Evolutionary conservation across 345 rosid species (phyloP).

Genomic region (sweet orange (Citrus sinensis)): DNA sequence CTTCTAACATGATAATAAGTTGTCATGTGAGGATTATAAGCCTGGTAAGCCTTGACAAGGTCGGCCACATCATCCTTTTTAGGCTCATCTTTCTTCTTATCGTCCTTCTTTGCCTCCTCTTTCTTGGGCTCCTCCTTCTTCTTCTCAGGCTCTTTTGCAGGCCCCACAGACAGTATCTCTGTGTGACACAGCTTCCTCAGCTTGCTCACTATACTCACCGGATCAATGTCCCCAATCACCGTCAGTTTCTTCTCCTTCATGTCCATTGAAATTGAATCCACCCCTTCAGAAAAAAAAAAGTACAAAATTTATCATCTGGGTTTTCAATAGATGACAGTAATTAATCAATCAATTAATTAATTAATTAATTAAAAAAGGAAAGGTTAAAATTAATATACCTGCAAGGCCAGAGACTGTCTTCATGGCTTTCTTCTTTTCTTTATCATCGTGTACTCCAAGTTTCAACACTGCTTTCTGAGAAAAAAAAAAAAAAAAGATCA

Average conservation of each 20-base stretch:
- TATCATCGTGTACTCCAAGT: constrained; percentile 36
- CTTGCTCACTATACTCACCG: constrained; percentile 36
- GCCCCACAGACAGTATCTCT: constrained; percentile 52
- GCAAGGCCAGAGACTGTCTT: constrained; percentile 38
- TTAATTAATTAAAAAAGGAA: not conserved
- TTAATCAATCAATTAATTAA: not conserved
- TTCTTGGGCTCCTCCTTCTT: constrained; percentile 48
- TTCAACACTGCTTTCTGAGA: constrained; percentile 56
- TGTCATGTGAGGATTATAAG: constrained; percentile 20
- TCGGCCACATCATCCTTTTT: constrained; percentile 22
- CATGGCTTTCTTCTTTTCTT: constrained; percentile 51
- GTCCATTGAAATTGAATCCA: constrained; percentile 49
- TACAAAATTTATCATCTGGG: not conserved
- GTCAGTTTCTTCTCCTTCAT: constrained; percentile 66
- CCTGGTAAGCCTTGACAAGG: constrained; percentile 16
- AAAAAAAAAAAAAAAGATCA: constrained; percentile 5
- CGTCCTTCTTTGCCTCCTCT: constrained; percentile 24
- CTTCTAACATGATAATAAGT: constrained; percentile 14
- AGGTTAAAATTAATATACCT: constrained; percentile 27
- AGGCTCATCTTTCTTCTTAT: constrained; percentile 15
- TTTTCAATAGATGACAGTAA: not conserved
- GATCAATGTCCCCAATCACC: constrained; percentile 49
- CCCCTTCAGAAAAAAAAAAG: constrained; percentile 25
- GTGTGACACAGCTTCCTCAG: constrained; percentile 51
- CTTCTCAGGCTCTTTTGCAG: constrained; percentile 55